Evolutionary conservation across 1,284 basidiomycete genomes (phyloP).

Genomic region (Schizophyllum amplum): DNA sequence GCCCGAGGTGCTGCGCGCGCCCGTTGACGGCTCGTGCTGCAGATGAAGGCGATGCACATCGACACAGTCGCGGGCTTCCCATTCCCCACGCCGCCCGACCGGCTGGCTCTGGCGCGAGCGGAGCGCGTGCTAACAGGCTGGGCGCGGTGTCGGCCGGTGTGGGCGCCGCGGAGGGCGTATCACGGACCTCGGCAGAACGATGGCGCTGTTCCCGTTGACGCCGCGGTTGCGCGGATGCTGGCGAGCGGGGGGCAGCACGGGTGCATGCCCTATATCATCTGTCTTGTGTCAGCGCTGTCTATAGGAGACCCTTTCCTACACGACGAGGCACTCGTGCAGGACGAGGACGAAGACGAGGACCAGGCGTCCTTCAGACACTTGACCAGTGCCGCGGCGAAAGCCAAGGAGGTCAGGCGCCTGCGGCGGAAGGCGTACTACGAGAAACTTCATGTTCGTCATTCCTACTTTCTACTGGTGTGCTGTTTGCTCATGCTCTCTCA

Average conservation of each 20-base stretch:
- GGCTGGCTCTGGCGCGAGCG: constrained; percentile 69
- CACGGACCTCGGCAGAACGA: constrained; percentile 83
- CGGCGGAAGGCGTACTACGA: constrained; percentile 74
- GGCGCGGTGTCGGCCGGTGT: constrained; percentile 59
- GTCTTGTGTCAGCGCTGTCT: constrained; percentile 86
- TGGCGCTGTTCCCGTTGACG: constrained; percentile 91
- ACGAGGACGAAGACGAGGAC: constrained; percentile 36
- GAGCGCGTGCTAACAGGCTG: constrained; percentile 79
- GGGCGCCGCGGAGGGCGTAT: constrained; percentile 44
- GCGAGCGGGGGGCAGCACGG: constrained; percentile 88
- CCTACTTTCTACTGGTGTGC: not conserved
- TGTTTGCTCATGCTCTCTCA: constrained; percentile 22
- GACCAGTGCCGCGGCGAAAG: constrained; percentile 49
- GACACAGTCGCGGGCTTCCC: constrained; percentile 96
- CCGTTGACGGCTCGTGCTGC: constrained; percentile 93
- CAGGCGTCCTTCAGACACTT: constrained; percentile 37
- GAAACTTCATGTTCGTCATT: constrained; percentile 63
- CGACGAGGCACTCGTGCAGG: constrained; percentile 56
- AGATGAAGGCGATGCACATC: constrained; percentile 99
- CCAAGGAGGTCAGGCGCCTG: constrained; percentile 60
- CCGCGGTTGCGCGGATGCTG: constrained; percentile 95
- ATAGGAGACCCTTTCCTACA: constrained; percentile 96
- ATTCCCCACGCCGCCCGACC: constrained; percentile 94
- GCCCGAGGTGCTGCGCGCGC: constrained; percentile 93
- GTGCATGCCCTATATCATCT: constrained; percentile 88